Conservation (phyloP, 768 basidiomycete genomes). For the Boletus coccyginus region DNA sequence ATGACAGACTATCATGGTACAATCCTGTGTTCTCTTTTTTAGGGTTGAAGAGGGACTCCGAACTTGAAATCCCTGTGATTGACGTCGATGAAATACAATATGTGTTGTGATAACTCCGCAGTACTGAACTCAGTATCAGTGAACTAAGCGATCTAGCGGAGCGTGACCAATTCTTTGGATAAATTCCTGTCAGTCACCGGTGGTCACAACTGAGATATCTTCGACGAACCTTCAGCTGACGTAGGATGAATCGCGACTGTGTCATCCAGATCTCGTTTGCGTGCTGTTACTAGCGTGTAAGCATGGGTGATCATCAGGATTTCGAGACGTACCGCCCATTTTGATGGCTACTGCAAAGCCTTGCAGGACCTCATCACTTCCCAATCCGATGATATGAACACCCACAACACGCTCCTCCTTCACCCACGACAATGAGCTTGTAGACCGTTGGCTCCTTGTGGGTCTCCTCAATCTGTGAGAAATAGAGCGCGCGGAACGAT, state of each 20-base stretch:
- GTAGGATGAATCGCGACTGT: constrained; percentile 94
- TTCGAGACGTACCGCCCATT: constrained; percentile 65
- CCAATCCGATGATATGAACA: constrained; percentile 86
- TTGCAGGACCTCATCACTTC: constrained; percentile 93
- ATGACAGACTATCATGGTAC: neutral
- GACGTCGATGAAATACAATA: neutral
- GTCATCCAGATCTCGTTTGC: constrained; percentile 79
- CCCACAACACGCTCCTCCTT: constrained; percentile 97
- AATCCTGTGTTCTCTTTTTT: neutral
- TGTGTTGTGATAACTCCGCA: neutral
- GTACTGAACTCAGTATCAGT: neutral
- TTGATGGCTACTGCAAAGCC: constrained; percentile 97
- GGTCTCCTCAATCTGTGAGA: constrained; percentile 83
- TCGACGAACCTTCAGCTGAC: constrained; percentile 66
- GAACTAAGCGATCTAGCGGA: constrained; percentile 36
- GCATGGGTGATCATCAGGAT: neutral
- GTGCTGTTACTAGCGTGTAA: constrained; percentile 40
- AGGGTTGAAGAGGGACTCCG: neutral
- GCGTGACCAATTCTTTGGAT: constrained; percentile 52
- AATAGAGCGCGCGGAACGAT: constrained; percentile 83
- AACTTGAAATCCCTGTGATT: neutral
- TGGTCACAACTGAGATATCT: neutral
- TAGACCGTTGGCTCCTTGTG: constrained; percentile 96
- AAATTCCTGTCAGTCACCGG: constrained; percentile 13
- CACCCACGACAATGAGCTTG: constrained; percentile 85